These are phyloP conservation scores for Artomyces pyxidatus DNA, from an alignment of 768 basidiomycete genomes.

Conservation along the genomic window DNA sequence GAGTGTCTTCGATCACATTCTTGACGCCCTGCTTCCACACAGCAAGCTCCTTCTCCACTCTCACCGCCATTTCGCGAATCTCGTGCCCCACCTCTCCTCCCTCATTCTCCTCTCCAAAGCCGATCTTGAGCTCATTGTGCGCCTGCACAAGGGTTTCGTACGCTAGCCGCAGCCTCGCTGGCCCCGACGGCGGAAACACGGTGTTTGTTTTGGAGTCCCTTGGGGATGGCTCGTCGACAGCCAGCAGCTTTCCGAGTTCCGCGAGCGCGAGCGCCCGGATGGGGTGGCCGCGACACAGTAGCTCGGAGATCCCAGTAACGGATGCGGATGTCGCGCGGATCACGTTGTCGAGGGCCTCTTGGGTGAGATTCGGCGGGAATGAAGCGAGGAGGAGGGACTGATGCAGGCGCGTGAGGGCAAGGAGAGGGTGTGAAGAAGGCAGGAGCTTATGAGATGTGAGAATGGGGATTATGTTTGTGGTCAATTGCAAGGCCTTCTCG, in stretches of 20 bases:
- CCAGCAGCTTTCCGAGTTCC: conserved; percentile 76
- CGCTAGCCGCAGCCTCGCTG: conserved; percentile 53
- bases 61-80: conserved; percentile 49
- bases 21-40: conserved; percentile 59
- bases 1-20: conserved; percentile 43
- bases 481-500: conserved; percentile 46
- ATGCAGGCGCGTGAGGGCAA: conserved; percentile 65
- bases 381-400: conserved; percentile 55
- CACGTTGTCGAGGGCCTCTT: conserved; percentile 52
- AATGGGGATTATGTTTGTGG: conserved; percentile 58
- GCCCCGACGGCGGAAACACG: conserved; percentile 61
- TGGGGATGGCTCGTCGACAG: conserved; percentile 64
- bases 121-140: conserved; percentile 50
- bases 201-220: conserved; percentile 8
- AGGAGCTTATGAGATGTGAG: conserved; percentile 51
- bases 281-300: conserved; percentile 66
- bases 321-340: conserved; percentile 50
- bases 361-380: conserved; percentile 32
- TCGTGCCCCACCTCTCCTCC: conserved; percentile 67
- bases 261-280: conserved; percentile 65
- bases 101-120: conserved; percentile 61
- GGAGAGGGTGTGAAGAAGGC: conserved; percentile 68
- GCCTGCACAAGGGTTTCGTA: conserved; percentile 58
- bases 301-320: conserved; percentile 40
- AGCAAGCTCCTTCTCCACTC: conserved; percentile 64